Evolutionary conservation across 1,284 basidiomycete species (phyloP).

Genomic region (Paramarasmius palmivorus): DNA sequence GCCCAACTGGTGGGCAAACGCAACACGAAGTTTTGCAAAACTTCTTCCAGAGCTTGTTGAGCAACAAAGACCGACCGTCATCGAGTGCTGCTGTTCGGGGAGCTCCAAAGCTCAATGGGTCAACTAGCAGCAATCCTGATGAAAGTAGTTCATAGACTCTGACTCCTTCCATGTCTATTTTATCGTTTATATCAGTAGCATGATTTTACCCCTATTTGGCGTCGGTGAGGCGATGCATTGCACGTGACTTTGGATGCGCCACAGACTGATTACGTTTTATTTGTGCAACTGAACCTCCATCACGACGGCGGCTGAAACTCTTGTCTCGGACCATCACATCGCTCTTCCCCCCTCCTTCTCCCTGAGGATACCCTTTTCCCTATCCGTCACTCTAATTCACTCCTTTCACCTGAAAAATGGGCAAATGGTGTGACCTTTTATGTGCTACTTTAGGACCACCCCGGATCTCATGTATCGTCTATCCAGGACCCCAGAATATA

Average conservation of each 20-base stretch:
- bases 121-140: not conserved
- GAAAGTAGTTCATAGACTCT: constrained; percentile 3
- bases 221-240: not conserved
- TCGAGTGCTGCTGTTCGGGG: constrained; percentile 15
- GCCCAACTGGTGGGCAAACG: constrained; percentile 57
- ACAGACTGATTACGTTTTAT: no score
- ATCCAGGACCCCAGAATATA: constrained; percentile 63
- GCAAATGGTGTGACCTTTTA: constrained; percentile 33
- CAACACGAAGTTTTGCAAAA: constrained; percentile 84
- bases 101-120: constrained; percentile 32
- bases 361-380: not conserved
- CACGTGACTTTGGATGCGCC: not conserved
- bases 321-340: no score
- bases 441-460: constrained; percentile 2
- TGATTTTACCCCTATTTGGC: not conserved
- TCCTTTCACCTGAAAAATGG: constrained; percentile 27
- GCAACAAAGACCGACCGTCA: constrained; percentile 57
- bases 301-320: no score
- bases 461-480: not conserved
- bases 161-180: not conserved
- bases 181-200: not conserved
- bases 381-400: not conserved
- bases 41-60: constrained; percentile 83
- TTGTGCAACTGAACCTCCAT: no score
- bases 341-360: no score